A percentile compares a stretch with the other conserved stretches of the same genome.
These are phyloP conservation scores for Eutrema yunnanense DNA, from an alignment of 345 rosid genomes.

Conservation along the genomic window DNA sequence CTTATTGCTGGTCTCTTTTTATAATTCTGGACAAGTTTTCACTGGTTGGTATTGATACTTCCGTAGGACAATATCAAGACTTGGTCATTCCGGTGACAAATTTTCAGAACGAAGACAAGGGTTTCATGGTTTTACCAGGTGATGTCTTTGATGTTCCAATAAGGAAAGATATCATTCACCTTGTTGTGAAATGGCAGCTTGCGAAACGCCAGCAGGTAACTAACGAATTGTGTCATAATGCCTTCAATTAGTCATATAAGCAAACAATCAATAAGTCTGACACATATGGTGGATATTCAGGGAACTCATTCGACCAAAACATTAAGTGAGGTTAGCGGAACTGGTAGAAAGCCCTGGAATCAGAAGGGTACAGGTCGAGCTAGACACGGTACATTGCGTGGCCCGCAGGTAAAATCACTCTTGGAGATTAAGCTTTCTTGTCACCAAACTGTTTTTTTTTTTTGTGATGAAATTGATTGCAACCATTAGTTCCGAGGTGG, in stretches of 20 bases:
- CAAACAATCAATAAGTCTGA: neutral
- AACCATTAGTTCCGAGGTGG: slow-evolving; percentile 76
- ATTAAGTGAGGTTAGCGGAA: slow-evolving; percentile 89
- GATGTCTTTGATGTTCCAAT: slow-evolving; percentile 95
- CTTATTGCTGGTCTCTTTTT: neutral
- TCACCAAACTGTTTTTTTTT: neutral
- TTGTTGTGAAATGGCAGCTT: slow-evolving; percentile 88
- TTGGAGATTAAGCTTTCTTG: neutral
- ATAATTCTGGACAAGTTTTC: neutral
- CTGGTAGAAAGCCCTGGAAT: slow-evolving; percentile 83
- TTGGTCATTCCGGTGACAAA: slow-evolving; percentile 75
- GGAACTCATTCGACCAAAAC: slow-evolving; percentile 97
- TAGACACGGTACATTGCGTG: slow-evolving; percentile 80
- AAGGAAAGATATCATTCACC: slow-evolving; percentile 84
- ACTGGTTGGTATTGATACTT: neutral
- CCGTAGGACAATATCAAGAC: slow-evolving; percentile 63
- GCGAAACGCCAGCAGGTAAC: slow-evolving; percentile 86
- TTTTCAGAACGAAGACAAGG: slow-evolving; percentile 69
- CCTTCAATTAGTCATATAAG: neutral
- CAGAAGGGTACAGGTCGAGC: slow-evolving; percentile 95
- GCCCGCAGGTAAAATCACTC: slow-evolving; percentile 63
- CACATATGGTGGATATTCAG: slow-evolving; percentile 30
- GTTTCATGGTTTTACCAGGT: slow-evolving; percentile 80
- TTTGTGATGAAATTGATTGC: neutral
- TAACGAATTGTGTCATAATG: neutral